Evolutionary conservation across 805 yeast genomes (phyloP).

Genomic region (Metschnikowia arizonensis): DNA sequence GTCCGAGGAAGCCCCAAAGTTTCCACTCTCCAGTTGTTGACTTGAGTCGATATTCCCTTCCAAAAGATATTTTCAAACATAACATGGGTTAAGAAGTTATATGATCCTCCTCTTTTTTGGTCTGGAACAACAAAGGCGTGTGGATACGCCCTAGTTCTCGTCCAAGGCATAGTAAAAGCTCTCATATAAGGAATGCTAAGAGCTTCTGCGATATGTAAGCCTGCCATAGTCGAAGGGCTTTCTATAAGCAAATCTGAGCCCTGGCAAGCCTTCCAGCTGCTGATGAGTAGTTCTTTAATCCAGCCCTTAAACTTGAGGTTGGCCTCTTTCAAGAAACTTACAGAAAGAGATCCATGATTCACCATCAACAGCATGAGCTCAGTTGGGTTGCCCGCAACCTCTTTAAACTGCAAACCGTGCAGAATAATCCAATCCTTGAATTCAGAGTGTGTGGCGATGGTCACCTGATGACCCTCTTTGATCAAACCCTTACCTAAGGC

Average conservation of each 20-base stretch:
- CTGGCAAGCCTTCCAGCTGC: constrained; percentile 88
- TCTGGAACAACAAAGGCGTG: constrained; percentile 96
- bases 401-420: constrained; percentile 65
- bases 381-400: constrained; percentile 89
- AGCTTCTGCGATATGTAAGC: constrained; percentile 93
- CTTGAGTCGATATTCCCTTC: constrained; percentile 85
- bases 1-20: constrained; percentile 64
- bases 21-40: constrained; percentile 81
- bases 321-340: constrained; percentile 79
- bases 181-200: constrained; percentile 84
- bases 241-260: constrained; percentile 80
- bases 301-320: constrained; percentile 73
- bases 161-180: constrained; percentile 99
- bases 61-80: constrained; percentile 90
- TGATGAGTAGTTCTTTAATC: constrained; percentile 66
- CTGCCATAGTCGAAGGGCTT: constrained; percentile 96
- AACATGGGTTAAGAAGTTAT: constrained; percentile 88
- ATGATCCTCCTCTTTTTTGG: constrained; percentile 87
- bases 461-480: constrained; percentile 78
- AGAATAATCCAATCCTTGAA: constrained; percentile 69
- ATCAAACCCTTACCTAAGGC: constrained; percentile 78
- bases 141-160: constrained; percentile 90
- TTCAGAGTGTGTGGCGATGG: constrained; percentile 82
- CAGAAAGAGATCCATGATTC: constrained; percentile 81
- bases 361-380: constrained; percentile 92